phyloP scores from a whole-genome alignment of 2,329 filamentous ascomycete genomes.

The Ceratocystis lukuohia region DNA sequence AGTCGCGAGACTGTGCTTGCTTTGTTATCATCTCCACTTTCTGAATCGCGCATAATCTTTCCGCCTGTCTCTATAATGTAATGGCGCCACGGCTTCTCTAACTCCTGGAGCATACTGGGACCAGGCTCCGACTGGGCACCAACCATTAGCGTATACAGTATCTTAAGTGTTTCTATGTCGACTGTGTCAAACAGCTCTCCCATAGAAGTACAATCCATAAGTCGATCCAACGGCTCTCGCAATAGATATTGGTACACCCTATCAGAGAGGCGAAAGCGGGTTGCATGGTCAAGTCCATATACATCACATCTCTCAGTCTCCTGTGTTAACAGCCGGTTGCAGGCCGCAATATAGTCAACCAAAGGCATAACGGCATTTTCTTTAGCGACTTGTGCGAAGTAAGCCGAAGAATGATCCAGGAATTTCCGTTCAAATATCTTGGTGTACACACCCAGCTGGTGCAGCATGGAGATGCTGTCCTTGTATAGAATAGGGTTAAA shows the following conservation, averaged over 20 bases:
- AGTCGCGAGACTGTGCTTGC: constrained; percentile 79
- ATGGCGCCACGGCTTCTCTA: constrained; percentile 60
- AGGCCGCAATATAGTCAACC: constrained; percentile 60
- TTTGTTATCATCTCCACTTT: constrained; percentile 63
- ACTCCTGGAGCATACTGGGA: constrained; percentile 52
- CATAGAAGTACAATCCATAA: constrained; percentile 54
- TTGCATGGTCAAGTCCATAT: constrained; percentile 71
- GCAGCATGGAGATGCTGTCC: constrained; percentile 67
- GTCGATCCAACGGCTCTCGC: constrained; percentile 48
- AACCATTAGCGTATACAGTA: constrained; percentile 64
- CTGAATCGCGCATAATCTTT: constrained; percentile 65
- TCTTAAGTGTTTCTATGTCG: constrained; percentile 55
- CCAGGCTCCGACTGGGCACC: constrained; percentile 28
- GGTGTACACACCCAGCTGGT: constrained; percentile 70
- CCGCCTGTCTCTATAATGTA: constrained; percentile 69
- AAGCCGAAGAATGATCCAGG: constrained; percentile 51
- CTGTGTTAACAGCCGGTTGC: constrained; percentile 52
- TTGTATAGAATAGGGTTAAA: constrained; percentile 55
- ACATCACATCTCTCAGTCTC: constrained; percentile 67
- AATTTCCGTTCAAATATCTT: constrained; percentile 68
- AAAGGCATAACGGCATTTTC: constrained; percentile 50
- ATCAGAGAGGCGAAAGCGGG: constrained; percentile 61
- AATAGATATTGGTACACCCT: constrained; percentile 63
- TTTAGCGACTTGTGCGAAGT: constrained; percentile 56
- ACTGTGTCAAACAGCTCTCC: constrained; percentile 58